Evolutionary conservation across 225 moss, liverwort and hornwort genomes (phyloP), one percentile per base, ranked within the genome.

Genomic region (Rhytidiadelphus loreus): DNA sequence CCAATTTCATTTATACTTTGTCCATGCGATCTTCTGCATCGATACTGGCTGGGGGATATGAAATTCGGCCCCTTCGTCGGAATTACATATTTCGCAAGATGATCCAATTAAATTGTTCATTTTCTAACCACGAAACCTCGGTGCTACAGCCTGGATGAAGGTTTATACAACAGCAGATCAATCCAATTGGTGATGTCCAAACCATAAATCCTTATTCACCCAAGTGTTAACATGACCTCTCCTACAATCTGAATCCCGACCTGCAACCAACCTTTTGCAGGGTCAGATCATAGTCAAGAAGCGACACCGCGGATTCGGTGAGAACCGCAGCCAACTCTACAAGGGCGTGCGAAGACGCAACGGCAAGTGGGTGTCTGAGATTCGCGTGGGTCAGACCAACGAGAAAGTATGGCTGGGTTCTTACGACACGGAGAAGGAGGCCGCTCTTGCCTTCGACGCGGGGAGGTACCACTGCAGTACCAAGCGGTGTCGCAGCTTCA

Each of bases 391-490:
- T 21, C 90, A 87, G 76, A 92, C 92, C 16, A 89, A 12, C 6
- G 92, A 92, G 84, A 92, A 92, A 82, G 90, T 92, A 35, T 92
- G 92, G 92, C 72, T 92, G 48, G 92, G 92, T 41, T 92, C 92
- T 33, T 92, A 81, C 71, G 90, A 92, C 70, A 92, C 92, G 32
- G 92, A 90, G 69, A 90, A 89, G 77, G 92, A 92, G 77, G 92
- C 92, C 39, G 92, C 92, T 33, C 90, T 92, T 28, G 92, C 92
- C 32, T 90, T 90, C 76, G 92, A 92, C 52, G 92, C 90, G 12
- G 92, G 92, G 28, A 89, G 77, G 39, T 85, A 55, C 81, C 58
- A 92, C 77, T 92, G 92, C 89, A 90, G 92, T 82, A 57, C 89
- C 18, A 88, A 92, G 87, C 75, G 85, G 21, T 81, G 82, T 74